These are phyloP conservation scores for Cercospora sojina DNA, from an alignment of 2,329 filamentous ascomycete species.

Conservation along the genomic window DNA sequence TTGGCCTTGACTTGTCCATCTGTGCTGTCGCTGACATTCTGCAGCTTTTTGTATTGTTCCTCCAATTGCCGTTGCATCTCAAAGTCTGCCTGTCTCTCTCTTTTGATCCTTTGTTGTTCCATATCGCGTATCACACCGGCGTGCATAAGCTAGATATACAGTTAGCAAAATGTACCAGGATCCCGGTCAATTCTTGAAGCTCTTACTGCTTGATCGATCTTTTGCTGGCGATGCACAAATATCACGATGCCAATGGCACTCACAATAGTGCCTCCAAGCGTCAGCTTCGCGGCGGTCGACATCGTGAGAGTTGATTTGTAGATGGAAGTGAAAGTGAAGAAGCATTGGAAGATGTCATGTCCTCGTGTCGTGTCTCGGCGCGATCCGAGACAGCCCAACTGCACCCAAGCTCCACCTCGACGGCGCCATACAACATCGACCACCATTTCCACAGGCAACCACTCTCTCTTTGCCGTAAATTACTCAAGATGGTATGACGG, in stretches of 20 bases:
- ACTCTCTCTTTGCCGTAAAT: not conserved
- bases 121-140: constrained; percentile 90
- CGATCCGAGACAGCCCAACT: constrained; percentile 1
- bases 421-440: not conserved
- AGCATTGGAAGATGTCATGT: constrained; percentile 1
- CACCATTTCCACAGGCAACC: constrained; percentile 1
- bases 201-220: constrained; percentile 74
- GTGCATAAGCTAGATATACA: constrained; percentile 76
- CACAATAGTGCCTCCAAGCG: constrained; percentile 72
- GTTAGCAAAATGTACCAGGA: constrained; percentile 1
- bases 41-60: constrained; percentile 84
- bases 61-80: constrained; percentile 85
- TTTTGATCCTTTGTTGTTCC: constrained; percentile 87
- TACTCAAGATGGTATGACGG: constrained; percentile 20
- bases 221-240: constrained; percentile 88
- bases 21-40: constrained; percentile 66
- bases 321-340: not conserved
- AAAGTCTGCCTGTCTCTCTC: constrained; percentile 89
- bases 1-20: constrained; percentile 26
- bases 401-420: constrained; percentile 11
- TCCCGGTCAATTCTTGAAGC: not conserved
- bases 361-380: constrained; percentile 4
- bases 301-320: constrained; percentile 50
- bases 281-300: constrained; percentile 88
- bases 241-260: constrained; percentile 74